Base-by-base conservation (phyloP, 345 rosid genomes). In the Isatis tinctoria region DNA sequence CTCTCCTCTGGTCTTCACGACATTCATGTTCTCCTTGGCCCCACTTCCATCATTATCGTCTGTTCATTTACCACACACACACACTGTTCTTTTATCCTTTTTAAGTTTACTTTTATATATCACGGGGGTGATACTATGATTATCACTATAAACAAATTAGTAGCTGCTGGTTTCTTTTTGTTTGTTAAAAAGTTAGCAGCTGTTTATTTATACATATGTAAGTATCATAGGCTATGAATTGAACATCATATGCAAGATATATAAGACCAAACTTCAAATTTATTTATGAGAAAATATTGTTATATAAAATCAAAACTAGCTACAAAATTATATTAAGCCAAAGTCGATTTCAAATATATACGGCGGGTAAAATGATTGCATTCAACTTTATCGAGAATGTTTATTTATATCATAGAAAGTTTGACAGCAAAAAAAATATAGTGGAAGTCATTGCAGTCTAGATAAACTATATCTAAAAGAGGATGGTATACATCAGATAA, bases 1-100 rank as follows among this genome's bases (percentile, higher is more conserved):
- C 68, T 41, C 70, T 66, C 22, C 49, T 69, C 20, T 52, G 36
- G 76, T 76, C 71, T 63, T 76, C 80, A 76, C 80, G 75, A 76
- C 80, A 64, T 76, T 76, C 80, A 76, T 70, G 71, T 70, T 76
- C 75, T 36, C 39, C 10, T 47, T 2, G 24, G 61, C 70, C 75
- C 77, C 72, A 56, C 33, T 36, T 20, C 22, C 17, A 67, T 41
- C 48, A 32, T 60, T 68, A 30, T 68, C 37, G 68, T 53, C 44
- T 69, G 10, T 62, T 8, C 43, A 26, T 35, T 69, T 75, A 61
- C 70, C 69, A 24, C 79, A 10, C 4, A 16, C 0, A 27, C 26
- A 18, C 37, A 67, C 27, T 27, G 14, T 43, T 53, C 13, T 69
- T 43, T 24, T 60, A 20, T 3, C 27, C 1, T 14, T 73, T 57